Evolutionary conservation across 139 green algal genomes (phyloP), one percentile per base, ranked within the genome.

Genomic region (Coelastrella sp.): DNA sequence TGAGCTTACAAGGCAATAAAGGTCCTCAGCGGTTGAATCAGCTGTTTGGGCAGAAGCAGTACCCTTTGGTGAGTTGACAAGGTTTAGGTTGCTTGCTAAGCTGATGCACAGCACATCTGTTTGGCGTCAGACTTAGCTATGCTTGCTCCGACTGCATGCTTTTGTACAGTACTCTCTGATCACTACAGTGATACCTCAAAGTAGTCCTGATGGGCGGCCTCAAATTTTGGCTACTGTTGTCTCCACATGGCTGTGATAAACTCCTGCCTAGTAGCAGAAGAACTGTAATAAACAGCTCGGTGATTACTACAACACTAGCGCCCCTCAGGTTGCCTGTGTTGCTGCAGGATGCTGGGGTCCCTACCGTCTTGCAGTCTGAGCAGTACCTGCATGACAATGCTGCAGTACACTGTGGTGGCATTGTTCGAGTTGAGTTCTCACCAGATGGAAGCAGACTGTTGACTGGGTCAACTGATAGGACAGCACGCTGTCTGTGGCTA

Each of bases 371-470:
- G 19, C 71, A 85, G 50, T 30, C 59, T 34, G 51, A 84, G n/a
- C 84, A 84, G 69, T 5, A 19, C 2, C 48, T 89, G 71, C 72
- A 79, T 13, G 73, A 37, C 15, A 23, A 50, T 30, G 66, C 50
- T 23, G 3, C 83, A 30, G 43, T 83, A 43, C 83, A 87, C 59
- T 34, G 63, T 6, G 83, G 72, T 0, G 83, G 69, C 40, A 82
- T 87, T 4, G 3, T 76, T 0, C 30, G 41, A 34, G 19, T 87
- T n/a, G 32, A 40, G 50, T 85, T 73, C 63, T 63, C 75, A 51
- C 59, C 62, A 81, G 91, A 94, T 76, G 89, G 83, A 32, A 86
- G 77, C 30, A 83, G 91, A 27, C 71, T 94, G 83, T 87, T 90
- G 19, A 93, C 89, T 50, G 86, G 81, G 19, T 90, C 88, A 6